These are phyloP conservation scores for Sungouiozyma ichnusensis DNA, from an alignment of 805 yeast species.

Conservation along the genomic window DNA sequence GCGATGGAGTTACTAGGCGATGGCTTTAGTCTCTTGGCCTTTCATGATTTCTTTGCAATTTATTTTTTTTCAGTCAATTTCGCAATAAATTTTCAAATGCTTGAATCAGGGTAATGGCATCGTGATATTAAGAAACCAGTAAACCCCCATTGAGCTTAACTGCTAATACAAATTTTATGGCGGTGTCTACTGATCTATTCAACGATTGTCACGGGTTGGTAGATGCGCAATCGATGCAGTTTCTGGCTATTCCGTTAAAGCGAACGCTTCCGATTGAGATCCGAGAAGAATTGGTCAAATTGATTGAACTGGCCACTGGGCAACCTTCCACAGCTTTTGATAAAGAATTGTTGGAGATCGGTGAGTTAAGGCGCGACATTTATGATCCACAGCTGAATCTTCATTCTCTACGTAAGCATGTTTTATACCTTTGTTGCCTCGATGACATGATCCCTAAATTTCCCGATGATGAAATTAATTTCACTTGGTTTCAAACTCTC, in stretches of 20 bases:
- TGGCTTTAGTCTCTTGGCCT: no score
- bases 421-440: constrained; percentile 40
- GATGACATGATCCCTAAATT: constrained; percentile 42
- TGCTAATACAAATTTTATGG: no score
- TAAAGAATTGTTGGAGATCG: constrained; percentile 34
- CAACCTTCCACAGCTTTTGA: constrained; percentile 35
- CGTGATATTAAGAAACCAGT: no score
- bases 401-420: constrained; percentile 30
- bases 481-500: constrained; percentile 66
- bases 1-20: no score
- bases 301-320: constrained; percentile 40
- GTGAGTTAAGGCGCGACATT: constrained; percentile 35
- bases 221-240: no score
- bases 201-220: no score
- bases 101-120: no score
- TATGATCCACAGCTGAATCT: constrained; percentile 29
- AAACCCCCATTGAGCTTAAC: no score
- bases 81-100: no score
- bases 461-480: constrained; percentile 48
- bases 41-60: no score
- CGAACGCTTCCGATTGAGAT: constrained; percentile 35
- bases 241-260: constrained; percentile 36
- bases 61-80: no score
- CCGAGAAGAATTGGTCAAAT: constrained; percentile 29
- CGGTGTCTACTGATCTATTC: no score